Conservation (phyloP, 1,284 basidiomycete genomes). For the Ceratobasidium sp. region DNA sequence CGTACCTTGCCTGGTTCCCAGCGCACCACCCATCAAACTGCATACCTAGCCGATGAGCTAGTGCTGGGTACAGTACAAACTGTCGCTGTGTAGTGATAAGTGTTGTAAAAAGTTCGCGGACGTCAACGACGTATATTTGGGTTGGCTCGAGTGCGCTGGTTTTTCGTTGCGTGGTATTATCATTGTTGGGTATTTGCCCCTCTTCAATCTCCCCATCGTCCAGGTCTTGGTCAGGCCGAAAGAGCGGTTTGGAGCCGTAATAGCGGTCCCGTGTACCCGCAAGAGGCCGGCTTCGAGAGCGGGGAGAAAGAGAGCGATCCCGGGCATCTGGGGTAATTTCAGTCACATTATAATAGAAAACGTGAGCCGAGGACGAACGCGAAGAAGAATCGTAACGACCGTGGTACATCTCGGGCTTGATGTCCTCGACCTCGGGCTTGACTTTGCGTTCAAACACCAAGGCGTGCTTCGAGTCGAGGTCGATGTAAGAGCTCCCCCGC, state of each 20-base stretch:
- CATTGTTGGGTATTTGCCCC: background rate
- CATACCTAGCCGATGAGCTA: conserved; percentile 8
- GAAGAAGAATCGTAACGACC: conserved; percentile 21
- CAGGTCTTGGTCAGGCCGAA: conserved; percentile 4
- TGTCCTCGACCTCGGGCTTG: conserved; percentile 1
- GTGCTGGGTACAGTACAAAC: conserved; percentile 7
- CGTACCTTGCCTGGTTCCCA: conserved; percentile 24
- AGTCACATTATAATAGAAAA: background rate
- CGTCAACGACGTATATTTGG: conserved; percentile 2
- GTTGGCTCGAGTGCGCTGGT: background rate
- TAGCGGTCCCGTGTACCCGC: background rate
- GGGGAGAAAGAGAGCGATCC: conserved; percentile 25
- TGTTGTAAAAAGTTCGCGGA: background rate
- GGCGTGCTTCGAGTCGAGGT: background rate
- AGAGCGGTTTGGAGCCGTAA: conserved; percentile 5
- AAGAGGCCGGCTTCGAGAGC: conserved; percentile 11
- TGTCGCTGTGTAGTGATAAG: background rate
- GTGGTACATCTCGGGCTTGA: background rate
- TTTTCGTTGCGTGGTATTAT: background rate
- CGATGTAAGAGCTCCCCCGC: too few relatives aligned
- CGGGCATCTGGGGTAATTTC: background rate
- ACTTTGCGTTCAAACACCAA: background rate
- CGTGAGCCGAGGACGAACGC: background rate
- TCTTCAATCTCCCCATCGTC: background rate
- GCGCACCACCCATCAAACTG: conserved; percentile 29